Evolutionary conservation across 2,329 filamentous ascomycete genomes (phyloP).

Genomic region (Penicillium sp.): DNA sequence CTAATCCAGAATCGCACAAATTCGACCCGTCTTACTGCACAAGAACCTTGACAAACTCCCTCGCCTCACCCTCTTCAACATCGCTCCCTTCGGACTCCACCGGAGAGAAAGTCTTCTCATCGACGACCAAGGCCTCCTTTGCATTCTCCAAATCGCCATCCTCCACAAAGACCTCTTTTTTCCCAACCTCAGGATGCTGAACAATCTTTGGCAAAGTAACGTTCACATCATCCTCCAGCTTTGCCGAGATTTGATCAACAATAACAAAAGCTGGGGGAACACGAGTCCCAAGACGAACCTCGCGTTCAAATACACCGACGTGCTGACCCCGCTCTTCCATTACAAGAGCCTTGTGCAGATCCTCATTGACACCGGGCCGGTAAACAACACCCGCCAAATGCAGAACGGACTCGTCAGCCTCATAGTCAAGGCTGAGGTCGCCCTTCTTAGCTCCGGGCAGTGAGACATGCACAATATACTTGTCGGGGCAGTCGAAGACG

Average conservation of each 20-base stretch:
- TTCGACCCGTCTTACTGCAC: slow-evolving; percentile 11
- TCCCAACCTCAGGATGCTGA: slow-evolving; percentile 24
- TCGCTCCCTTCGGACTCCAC: slow-evolving; percentile 18
- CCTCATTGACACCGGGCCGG: slow-evolving; percentile 61
- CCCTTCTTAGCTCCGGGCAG: slow-evolving; percentile 72
- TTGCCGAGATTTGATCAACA: slow-evolving; percentile 59
- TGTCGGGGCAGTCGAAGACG: slow-evolving; percentile 59
- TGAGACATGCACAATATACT: slow-evolving; percentile 62
- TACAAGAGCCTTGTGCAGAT: slow-evolving; percentile 55
- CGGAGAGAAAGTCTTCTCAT: slow-evolving; percentile 20
- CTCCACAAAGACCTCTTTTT: slow-evolving; percentile 17
- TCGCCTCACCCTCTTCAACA: slow-evolving; percentile 13
- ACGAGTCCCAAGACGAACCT: slow-evolving; percentile 49
- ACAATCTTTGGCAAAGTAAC: slow-evolving; percentile 66
- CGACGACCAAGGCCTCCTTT: slow-evolving; percentile 17
- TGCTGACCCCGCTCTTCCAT: slow-evolving; percentile 64
- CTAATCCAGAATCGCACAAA: background rate
- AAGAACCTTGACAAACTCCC: slow-evolving; percentile 21
- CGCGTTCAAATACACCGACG: slow-evolving; percentile 65
- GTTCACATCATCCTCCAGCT: slow-evolving; percentile 67
- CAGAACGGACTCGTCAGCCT: slow-evolving; percentile 57
- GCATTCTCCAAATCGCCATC: slow-evolving; percentile 10
- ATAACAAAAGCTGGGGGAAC: slow-evolving; percentile 56
- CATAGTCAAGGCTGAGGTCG: slow-evolving; percentile 68
- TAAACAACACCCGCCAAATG: slow-evolving; percentile 64